phyloP scores from a whole-genome alignment of 495 filamentous ascomycete genomes.

The Penicillium ucsense region DNA sequence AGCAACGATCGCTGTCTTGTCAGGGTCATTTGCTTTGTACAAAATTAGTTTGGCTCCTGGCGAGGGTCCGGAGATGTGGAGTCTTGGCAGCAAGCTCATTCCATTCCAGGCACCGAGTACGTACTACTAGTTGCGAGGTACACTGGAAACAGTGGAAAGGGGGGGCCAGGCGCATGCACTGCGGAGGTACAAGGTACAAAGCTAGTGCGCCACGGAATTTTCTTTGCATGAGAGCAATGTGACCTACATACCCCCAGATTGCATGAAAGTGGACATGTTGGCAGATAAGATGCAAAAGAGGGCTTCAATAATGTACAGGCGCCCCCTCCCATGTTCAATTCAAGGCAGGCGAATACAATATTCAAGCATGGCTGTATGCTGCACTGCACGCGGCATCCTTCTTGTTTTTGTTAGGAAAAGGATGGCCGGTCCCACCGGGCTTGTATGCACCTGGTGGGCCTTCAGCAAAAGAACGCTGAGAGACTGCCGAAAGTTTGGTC shows the following conservation, averaged over 20 bases:
- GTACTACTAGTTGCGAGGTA: too few species aligned
- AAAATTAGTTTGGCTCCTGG: conserved; percentile 11
- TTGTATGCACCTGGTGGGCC: conserved; percentile 6
- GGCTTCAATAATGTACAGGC: neutral
- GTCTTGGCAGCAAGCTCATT: conserved; percentile 12
- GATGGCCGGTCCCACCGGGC: conserved; percentile 7
- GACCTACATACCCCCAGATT: too few species aligned
- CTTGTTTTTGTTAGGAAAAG: neutral
- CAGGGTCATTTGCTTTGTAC: conserved; percentile 9
- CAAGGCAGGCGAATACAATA: too few species aligned
- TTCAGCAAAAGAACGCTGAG: conserved; percentile 17
- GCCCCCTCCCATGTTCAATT: neutral
- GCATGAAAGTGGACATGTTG: neutral
- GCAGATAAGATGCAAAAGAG: neutral
- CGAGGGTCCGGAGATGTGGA: conserved; percentile 10
- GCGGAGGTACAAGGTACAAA: neutral
- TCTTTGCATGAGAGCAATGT: too few species aligned
- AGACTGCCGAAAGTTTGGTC: conserved; percentile 9
- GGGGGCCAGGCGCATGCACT: too few species aligned
- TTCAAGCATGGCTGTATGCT: too few species aligned
- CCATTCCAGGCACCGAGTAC: neutral
- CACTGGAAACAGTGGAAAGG: too few species aligned
- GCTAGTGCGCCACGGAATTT: neutral
- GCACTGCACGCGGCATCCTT: too few species aligned
- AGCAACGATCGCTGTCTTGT: conserved; percentile 11